Evolutionary conservation across 78 protist species (phyloP), one percentile per base, ranked within the genome.

Genomic region (Dictyostelium citrinum): DNA sequence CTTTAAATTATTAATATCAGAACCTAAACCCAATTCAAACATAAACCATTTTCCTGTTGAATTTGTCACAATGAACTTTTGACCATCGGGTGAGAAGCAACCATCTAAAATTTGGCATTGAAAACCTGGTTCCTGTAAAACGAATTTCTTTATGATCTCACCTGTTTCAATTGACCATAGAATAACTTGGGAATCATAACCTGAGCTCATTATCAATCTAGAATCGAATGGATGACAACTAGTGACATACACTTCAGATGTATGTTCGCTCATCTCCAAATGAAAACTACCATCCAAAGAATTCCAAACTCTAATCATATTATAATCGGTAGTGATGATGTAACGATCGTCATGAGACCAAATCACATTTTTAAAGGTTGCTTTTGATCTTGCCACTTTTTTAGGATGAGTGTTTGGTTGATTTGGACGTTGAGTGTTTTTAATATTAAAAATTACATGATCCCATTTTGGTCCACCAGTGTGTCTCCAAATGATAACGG

Each of bases 81-180:
- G 76, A 45, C 95, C 95, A 61, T 90, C 95, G 1, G 95, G 95
- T n/a, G 85, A 76, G 68, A 90, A 90, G 2, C 39, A 61, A 49
- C 93, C 93, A 67, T 88, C 93, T 2, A 82, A 49, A 14, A 88
- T 88, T 10, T 76, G 83, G 37, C 37, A 43, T 29, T 35, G 41
- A 2, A 67, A 27, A 9, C 79, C 78, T 10, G 84, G 84, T 58
- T 80, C 84, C 46, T 88, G 79, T 10, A 88, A n/a, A 3, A 88
- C 17, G 43, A 79, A 88, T 14, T 67, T 76, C 14, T 88, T 88
- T 24, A 88, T 43, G n/a, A 88, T 67, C 14, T 61, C 81, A 49
- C 95, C 95, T 0, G 71, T 49, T 75, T 83, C 86, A 31, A 90
- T 90, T 41, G 83, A 79, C 95, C 95, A 90, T 8, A 90, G 72